Evolutionary conservation across 179 eudicot species (phyloP), one percentile per base, ranked within the genome.

Genomic region (Sideroxylon spinosum): DNA sequence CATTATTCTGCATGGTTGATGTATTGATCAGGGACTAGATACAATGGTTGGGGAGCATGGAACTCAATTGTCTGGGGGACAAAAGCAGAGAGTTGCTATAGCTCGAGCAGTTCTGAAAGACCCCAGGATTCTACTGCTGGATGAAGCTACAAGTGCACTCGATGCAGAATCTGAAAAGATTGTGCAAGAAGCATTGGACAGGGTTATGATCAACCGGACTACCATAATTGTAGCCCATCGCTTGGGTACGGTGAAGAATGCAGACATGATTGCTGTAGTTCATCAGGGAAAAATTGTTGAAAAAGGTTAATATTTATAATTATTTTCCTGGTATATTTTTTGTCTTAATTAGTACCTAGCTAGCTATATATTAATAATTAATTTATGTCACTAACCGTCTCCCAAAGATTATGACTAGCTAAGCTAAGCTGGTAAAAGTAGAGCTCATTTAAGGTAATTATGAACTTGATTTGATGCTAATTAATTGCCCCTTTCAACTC

Each of bases 91-190:
- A 79, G 76, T 89, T 10, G 89, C 92, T 17, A 88, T 89, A 73
- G 92, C 92, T 25, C 82, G 92, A 79, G 92, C 92, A 44, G 80
- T 89, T 49, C 50, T 87, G 71, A 87, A 86, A 57, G 82, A 89
- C 76, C 92, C 91, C 0, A 79, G 82, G 50, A 87, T 89, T 55
- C 79, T 89, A 46, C 92, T 89, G 55, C 81, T 88, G 23, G 92
- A 89, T 77, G 92, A 89, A 84, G 92, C 90, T 7, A 87, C 92
- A n/a, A 87, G 92, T 77, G 90, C 90, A 23, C 86, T 89, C 20
- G 92, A 87, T 86, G 87, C 84, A 19, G 90, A 89, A 69, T 87
- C 91, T 55, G 91, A 89, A 72, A 79, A 89, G 76, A 55, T 77
- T 59, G 92, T 89, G 19, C 90, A 89, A 78, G 89, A 86, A 80